Evolutionary conservation across 352 stramenopile genomes (phyloP).

Genomic region (Lagenidium sp.): DNA sequence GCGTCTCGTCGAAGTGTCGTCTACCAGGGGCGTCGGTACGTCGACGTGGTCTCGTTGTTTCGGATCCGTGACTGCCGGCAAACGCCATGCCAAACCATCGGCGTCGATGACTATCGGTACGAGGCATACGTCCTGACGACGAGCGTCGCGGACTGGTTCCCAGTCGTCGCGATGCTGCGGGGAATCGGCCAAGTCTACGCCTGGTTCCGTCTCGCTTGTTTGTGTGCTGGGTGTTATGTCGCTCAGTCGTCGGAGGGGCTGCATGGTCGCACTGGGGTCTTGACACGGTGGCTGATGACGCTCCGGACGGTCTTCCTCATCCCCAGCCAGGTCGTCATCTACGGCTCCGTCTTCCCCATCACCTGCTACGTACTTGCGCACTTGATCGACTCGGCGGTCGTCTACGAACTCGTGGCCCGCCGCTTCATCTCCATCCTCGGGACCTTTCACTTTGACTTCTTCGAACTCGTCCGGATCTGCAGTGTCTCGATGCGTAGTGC

Average conservation of each 20-base stretch:
- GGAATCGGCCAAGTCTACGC: background rate
- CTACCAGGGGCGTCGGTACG: background rate
- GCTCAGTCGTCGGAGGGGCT: background rate
- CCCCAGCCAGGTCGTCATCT: conserved; percentile 32
- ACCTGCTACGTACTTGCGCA: conserved; percentile 32
- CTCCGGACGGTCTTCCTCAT: conserved; percentile 21
- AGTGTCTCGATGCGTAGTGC: conserved; percentile 30
- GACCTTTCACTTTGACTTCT: conserved; percentile 14
- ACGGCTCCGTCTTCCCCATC: conserved; percentile 28
- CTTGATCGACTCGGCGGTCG: conserved; percentile 24
- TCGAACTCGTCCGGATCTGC: conserved; percentile 14
- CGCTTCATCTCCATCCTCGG: conserved; percentile 20
- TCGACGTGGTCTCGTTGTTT: background rate
- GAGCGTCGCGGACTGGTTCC: background rate
- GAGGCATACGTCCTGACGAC: background rate
- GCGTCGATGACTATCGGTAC: background rate
- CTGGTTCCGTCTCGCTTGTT: background rate
- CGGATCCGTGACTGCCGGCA: background rate
- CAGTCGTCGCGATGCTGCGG: background rate
- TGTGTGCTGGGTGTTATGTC: too few species aligned
- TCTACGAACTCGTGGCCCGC: conserved; percentile 22
- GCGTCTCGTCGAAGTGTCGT: background rate
- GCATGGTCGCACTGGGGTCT: background rate
- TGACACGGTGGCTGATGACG: background rate
- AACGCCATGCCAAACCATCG: background rate